These are phyloP conservation scores for Cordyceps javanica DNA, from an alignment of 2,329 filamentous ascomycete species.

Conservation along the genomic window DNA sequence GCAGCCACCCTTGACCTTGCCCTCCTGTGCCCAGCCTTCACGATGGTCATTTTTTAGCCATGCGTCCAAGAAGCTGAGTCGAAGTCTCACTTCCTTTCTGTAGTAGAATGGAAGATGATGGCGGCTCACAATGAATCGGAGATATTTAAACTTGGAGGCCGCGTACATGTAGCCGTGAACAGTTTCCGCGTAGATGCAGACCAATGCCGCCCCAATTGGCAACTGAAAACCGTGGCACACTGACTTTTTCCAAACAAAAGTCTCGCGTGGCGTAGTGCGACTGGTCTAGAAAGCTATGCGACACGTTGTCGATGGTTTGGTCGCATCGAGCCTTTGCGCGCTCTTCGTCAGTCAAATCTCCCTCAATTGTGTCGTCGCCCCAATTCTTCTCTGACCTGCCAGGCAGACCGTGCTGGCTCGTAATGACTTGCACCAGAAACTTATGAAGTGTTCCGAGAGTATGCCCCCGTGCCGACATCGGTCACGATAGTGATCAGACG, in stretches of 20 bases:
- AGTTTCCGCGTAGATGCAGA: constrained; percentile 63
- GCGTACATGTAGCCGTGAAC: constrained; percentile 59
- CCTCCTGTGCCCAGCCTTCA: constrained; percentile 30
- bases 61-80: constrained; percentile 61
- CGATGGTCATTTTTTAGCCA: constrained; percentile 64
- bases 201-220: constrained; percentile 68
- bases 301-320: constrained; percentile 33
- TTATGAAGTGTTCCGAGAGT: constrained; percentile 51
- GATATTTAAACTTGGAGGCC: constrained; percentile 60
- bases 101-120: constrained; percentile 72
- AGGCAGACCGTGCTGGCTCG: constrained; percentile 61
- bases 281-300: constrained; percentile 54
- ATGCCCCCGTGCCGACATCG: constrained; percentile 57
- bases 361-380: constrained; percentile 53
- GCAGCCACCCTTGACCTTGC: constrained; percentile 46
- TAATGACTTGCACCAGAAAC: constrained; percentile 63
- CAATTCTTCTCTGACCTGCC: constrained; percentile 44
- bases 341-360: constrained; percentile 47
- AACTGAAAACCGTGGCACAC: constrained; percentile 60
- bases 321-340: constrained; percentile 38
- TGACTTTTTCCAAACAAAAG: constrained; percentile 58
- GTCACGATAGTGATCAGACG: constrained; percentile 50
- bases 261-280: constrained; percentile 60
- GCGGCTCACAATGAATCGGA: constrained; percentile 62
- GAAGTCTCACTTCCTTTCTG: constrained; percentile 59